phyloP scores from a whole-genome alignment of 148 eudicot species.

The Cornus suecica region DNA sequence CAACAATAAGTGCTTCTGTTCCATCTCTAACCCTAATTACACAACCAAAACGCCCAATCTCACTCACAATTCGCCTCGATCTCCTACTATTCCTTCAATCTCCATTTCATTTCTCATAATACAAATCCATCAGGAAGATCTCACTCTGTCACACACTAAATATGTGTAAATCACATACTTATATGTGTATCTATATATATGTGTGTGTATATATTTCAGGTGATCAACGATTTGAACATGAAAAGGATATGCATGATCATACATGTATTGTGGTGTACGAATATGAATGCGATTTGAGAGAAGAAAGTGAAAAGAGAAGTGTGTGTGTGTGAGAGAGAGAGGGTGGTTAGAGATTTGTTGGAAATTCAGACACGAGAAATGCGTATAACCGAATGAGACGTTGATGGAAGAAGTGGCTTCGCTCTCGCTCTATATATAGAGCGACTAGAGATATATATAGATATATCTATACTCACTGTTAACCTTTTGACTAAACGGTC shows the following conservation, averaged over 20 bases:
- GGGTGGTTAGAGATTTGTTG: not conserved
- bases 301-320: not conserved
- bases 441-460: not conserved
- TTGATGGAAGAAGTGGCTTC: constrained; percentile 7
- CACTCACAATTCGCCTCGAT: constrained; percentile 5
- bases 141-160: not conserved
- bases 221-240: not conserved
- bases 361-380: constrained; percentile 6
- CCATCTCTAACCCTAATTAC: constrained; percentile 35
- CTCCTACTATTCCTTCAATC: not conserved
- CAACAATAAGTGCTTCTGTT: constrained; percentile 63
- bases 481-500: constrained; percentile 8
- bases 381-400: constrained; percentile 24
- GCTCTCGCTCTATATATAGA: not conserved
- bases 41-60: constrained; percentile 2
- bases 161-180: not conserved
- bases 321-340: not conserved
- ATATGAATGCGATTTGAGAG: not conserved
- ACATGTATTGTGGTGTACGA: not conserved
- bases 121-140: not conserved
- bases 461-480: not conserved
- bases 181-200: too few relatives aligned
- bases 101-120: not conserved
- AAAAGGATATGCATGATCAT: not conserved
- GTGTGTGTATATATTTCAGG: too few relatives aligned